These are phyloP conservation scores for Cinchona pubescens DNA, from an alignment of 257 asterid species.

Conservation along the genomic window DNA sequence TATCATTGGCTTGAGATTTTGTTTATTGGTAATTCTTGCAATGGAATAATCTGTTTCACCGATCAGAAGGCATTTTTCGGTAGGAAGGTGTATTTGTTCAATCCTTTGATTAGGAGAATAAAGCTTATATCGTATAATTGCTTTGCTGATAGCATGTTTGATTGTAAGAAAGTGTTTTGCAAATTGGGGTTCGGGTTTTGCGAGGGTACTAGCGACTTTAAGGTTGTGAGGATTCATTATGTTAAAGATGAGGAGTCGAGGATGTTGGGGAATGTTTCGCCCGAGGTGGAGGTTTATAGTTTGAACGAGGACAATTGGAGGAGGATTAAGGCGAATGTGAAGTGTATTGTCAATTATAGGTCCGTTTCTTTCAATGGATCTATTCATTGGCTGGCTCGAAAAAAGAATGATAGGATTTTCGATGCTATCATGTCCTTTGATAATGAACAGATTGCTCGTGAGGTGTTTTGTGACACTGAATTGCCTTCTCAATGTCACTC, in stretches of 20 bases:
- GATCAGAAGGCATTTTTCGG: slow-evolving; percentile 7
- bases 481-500: neutral
- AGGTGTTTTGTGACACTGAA: slow-evolving; percentile 8
- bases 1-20: slow-evolving; percentile 14
- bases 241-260: neutral
- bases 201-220: slow-evolving; percentile 8
- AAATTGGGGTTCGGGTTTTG: slow-evolving; percentile 16
- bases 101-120: slow-evolving; percentile 8
- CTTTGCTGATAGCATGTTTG: slow-evolving; percentile 12
- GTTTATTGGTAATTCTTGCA: slow-evolving; percentile 19
- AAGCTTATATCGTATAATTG: slow-evolving; percentile 11
- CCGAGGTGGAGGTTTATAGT: slow-evolving; percentile 15
- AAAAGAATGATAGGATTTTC: neutral
- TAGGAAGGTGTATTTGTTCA: slow-evolving; percentile 7
- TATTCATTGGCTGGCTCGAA: slow-evolving; percentile 11
- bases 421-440: slow-evolving; percentile 16
- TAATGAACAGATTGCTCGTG: neutral
- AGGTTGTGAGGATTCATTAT: slow-evolving; percentile 20
- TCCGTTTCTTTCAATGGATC: slow-evolving; percentile 17
- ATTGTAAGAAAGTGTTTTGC: neutral
- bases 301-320: slow-evolving; percentile 2
- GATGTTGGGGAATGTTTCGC: slow-evolving; percentile 4
- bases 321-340: slow-evolving; percentile 5
- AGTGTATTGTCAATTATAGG: neutral
- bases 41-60: slow-evolving; percentile 12